phyloP scores from a whole-genome alignment of 225 moss, liverwort and hornwort species.

The Pleurozium schreberi region DNA sequence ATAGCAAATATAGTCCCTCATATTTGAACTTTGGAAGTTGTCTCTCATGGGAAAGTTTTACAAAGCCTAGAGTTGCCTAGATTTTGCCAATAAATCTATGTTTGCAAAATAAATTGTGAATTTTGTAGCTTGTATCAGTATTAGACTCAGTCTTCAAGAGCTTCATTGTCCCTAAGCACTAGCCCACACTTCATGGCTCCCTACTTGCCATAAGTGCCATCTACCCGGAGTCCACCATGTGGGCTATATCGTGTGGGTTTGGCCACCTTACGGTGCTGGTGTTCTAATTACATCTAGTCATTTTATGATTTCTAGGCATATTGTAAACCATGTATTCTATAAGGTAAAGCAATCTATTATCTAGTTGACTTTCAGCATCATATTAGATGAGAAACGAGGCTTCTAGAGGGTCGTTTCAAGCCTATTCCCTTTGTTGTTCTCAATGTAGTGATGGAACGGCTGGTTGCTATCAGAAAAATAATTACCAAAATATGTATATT shows the following conservation, averaged over 20 bases:
- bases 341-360: neutral
- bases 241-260: accelerated
- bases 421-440: too few relatives aligned
- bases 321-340: neutral
- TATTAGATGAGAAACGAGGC: too few relatives aligned
- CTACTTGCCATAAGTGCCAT: accelerated
- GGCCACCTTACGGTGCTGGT: accelerated
- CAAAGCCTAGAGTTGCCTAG: accelerated
- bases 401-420: too few relatives aligned
- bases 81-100: neutral
- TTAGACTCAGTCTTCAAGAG: accelerated
- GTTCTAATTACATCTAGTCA: too few relatives aligned
- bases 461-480: too few relatives aligned
- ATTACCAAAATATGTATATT: too few relatives aligned
- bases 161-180: neutral
- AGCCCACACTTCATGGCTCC: accelerated
- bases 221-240: accelerated
- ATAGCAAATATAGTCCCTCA: accelerated
- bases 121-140: accelerated
- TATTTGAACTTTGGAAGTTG: accelerated
- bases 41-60: accelerated
- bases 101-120: neutral
- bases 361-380: neutral
- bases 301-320: neutral
- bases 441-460: too few relatives aligned